Evolutionary conservation across 306 rosid genomes (phyloP).

Genomic region (Sicyos baderoa): DNA sequence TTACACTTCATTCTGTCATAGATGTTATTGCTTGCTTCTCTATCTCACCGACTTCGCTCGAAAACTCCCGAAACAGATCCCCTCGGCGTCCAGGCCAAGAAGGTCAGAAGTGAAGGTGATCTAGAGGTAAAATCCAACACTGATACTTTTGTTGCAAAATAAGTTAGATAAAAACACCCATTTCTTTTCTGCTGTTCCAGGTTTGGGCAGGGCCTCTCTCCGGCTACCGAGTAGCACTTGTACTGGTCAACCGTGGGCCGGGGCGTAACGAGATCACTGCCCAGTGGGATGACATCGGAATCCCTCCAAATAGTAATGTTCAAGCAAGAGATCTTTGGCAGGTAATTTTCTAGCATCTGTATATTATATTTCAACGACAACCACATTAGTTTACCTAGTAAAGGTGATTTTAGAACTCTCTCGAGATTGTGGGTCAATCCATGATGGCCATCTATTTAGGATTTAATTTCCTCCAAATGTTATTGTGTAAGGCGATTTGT

Average conservation of each 20-base stretch:
- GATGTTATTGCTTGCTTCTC: not conserved
- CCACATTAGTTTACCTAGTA: too few species aligned
- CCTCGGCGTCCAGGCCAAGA: slow-evolving; percentile 76
- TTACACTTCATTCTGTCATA: not conserved
- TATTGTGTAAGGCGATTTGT: too few species aligned
- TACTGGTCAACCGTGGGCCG: slow-evolving; percentile 61
- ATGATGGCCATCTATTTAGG: too few species aligned
- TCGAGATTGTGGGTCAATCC: too few species aligned
- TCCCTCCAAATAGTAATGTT: slow-evolving; percentile 50
- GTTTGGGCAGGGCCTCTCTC: slow-evolving; percentile 94
- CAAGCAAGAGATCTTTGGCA: slow-evolving; percentile 91
- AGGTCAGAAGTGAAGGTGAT: slow-evolving; percentile 85
- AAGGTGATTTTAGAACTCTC: too few species aligned
- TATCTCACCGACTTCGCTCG: not conserved
- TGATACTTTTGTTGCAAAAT: not conserved
- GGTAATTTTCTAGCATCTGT: slow-evolving; percentile 36
- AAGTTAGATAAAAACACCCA: not conserved
- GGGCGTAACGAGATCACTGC: slow-evolving; percentile 33
- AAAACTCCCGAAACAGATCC: slow-evolving; percentile 36
- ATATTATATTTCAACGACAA: too few species aligned
- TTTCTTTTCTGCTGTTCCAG: slow-evolving; percentile 28
- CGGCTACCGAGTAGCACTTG: slow-evolving; percentile 54
- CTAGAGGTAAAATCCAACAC: slow-evolving; percentile 42
- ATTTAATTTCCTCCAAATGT: too few species aligned
- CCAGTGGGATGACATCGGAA: slow-evolving; percentile 79